Evolutionary conservation across 2,329 filamentous ascomycete genomes (phyloP).

Genomic region (Fusarium poae): DNA sequence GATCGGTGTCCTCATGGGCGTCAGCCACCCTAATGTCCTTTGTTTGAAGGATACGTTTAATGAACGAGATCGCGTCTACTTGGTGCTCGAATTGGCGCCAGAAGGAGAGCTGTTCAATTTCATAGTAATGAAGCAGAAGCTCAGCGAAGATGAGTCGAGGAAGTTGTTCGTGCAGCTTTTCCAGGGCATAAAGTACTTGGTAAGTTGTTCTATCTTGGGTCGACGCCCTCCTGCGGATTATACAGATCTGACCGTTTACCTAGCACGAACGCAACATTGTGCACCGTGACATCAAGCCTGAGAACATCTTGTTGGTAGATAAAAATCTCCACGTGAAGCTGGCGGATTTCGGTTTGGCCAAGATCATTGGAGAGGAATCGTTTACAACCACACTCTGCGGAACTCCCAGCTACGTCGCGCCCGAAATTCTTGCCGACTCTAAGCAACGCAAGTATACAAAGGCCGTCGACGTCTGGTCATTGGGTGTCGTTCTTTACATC

Average conservation of each 20-base stretch:
- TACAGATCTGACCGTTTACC: slow-evolving; percentile 10
- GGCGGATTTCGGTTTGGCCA: slow-evolving; percentile 95
- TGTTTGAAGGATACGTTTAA: slow-evolving; percentile 97
- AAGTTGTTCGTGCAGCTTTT: slow-evolving; percentile 93
- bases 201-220: slow-evolving; percentile 60
- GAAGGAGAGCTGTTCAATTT: slow-evolving; percentile 97
- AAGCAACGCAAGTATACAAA: slow-evolving; percentile 90
- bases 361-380: slow-evolving; percentile 98
- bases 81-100: slow-evolving; percentile 89
- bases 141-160: slow-evolving; percentile 85
- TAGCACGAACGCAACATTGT: slow-evolving; percentile 98
- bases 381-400: slow-evolving; percentile 97
- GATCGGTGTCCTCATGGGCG: slow-evolving; percentile 96
- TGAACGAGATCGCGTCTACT: slow-evolving; percentile 88
- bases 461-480: slow-evolving; percentile 95
- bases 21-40: slow-evolving; percentile 92
- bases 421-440: slow-evolving; percentile 89
- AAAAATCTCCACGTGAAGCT: slow-evolving; percentile 89
- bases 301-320: slow-evolving; percentile 92
- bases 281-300: slow-evolving; percentile 96
- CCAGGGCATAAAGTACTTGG: slow-evolving; percentile 93
- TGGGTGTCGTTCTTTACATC: slow-evolving; percentile 98
- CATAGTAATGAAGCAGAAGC: slow-evolving; percentile 90
- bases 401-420: slow-evolving; percentile 97
- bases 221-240: background rate